Base-by-base conservation (phyloP, 108 stramenopile genomes). In the Mediolabrus comicus region DNA sequence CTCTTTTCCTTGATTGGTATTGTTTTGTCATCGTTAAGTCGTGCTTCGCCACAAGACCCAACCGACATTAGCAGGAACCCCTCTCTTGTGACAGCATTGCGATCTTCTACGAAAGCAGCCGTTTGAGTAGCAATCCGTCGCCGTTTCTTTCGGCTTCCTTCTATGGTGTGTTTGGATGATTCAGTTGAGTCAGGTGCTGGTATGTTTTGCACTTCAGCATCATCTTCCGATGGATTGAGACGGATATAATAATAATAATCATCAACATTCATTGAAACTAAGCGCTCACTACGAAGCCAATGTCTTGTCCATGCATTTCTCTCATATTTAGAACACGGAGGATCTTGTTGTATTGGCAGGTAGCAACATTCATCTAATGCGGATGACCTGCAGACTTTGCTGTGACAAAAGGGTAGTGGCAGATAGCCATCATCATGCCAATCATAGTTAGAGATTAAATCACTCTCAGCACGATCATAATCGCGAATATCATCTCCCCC, bases 341-440 rank as follows among this genome's bases (percentile, higher is more conserved):
- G 77, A 46, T 65, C 70, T 25, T 53, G 58, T 4, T 55, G 27
- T 29, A 52, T 55, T 8, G 65, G 77, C 29, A 30, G 46, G 55
- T 62, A 62, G 59, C 59, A 71, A 36, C 77, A 79, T 25, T 79
- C 77, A 43, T 36, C 38, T 27, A 79, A 28, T 13, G 71, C 66
- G 2, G 72, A 73, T 31, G 36, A 10, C 43, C 29, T 46, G 30
- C n/a, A 22, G 16, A 59, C 19, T 19, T n/a, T 43, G 29, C 26
- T 59, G 14, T 30, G 31, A 16, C 22, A 66, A 30, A 38, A 52
- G 12, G 77, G 65, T 2, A 32, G 59, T 28, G 77, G 77, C 28
- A 79, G 57, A 39, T 62, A 59, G 0, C 77, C 77, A 71, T 79
- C 77, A 43, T 79, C 77, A 54, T 79, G 77, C 70, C 70, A 79